A percentile compares a stretch with the other conserved stretches of the same genome.
Conservation (phyloP, 2,329 filamentous ascomycete genomes). For the Nemania diffusa region DNA sequence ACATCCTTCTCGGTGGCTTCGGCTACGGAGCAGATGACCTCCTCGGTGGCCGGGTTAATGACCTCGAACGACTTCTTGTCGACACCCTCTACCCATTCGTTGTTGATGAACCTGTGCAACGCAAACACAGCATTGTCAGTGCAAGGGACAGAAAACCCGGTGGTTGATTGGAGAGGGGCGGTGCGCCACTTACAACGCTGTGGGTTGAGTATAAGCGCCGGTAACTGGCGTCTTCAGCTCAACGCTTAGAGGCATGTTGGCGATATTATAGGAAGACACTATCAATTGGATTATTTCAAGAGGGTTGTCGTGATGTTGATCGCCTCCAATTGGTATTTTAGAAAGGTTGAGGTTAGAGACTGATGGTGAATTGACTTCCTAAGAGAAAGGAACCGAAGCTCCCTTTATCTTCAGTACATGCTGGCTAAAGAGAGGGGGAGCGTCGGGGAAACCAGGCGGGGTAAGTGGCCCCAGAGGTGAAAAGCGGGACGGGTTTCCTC, state of each 20-base stretch:
- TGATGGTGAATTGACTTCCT: not conserved
- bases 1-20: conserved; percentile 91
- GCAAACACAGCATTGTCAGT: conserved; percentile 33
- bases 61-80: conserved; percentile 93
- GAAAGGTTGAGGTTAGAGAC: not conserved
- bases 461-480: conserved; percentile 21
- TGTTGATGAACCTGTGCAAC: conserved; percentile 81
- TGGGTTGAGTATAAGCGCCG: conserved; percentile 68
- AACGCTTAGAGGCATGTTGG: conserved; percentile 61
- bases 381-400: conserved; percentile 20
- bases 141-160: not conserved
- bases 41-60: conserved; percentile 87
- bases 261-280: not conserved
- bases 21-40: conserved; percentile 82
- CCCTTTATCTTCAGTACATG: conserved; percentile 33
- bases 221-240: conserved; percentile 76
- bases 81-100: conserved; percentile 84
- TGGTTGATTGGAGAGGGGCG: not conserved
- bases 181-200: conserved; percentile 64
- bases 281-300: not conserved
- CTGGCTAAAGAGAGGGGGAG: conserved; percentile 10
- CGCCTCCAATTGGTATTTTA: conserved; percentile 8
- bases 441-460: conserved; percentile 21
- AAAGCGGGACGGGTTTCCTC: conserved; percentile 23
- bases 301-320: not conserved